Conservation (phyloP, 2,329 filamentous ascomycete genomes). For the Pezicula radicicola region DNA sequence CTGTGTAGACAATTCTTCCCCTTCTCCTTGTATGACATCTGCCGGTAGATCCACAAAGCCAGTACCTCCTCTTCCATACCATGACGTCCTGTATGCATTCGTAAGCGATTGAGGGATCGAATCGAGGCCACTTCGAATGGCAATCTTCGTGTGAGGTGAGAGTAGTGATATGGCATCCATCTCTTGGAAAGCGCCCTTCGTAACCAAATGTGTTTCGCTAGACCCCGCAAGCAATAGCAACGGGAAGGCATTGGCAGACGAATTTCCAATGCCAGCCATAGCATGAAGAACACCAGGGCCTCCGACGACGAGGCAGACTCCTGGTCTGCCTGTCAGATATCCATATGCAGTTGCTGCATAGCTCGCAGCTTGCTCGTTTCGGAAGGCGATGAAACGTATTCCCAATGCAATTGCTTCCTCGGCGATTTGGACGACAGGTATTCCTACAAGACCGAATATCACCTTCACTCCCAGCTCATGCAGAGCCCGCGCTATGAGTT, state of each 20-base stretch:
- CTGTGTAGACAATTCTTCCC: conserved; percentile 19
- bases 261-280: conserved; percentile 51
- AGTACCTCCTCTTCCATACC: conserved; percentile 51
- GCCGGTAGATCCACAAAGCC: conserved; percentile 53
- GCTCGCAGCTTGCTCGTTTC: conserved; percentile 56
- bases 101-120: conserved; percentile 43
- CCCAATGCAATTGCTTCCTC: conserved; percentile 54
- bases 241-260: conserved; percentile 52
- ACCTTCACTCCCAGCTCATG: conserved; percentile 14
- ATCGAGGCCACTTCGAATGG: conserved; percentile 41
- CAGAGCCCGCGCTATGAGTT: conserved; percentile 12
- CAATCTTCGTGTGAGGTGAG: conserved; percentile 49
- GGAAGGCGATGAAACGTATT: conserved; percentile 54
- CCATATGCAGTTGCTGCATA: conserved; percentile 58
- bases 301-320: conserved; percentile 56
- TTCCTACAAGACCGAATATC: conserved; percentile 15
- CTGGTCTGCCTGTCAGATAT: conserved; percentile 52
- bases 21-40: conserved; percentile 47
- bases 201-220: conserved; percentile 46
- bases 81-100: conserved; percentile 48
- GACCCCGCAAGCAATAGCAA: conserved; percentile 52
- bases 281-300: conserved; percentile 56
- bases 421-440: conserved; percentile 52
- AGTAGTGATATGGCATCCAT: conserved; percentile 51
- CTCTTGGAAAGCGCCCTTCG: conserved; percentile 55